Evolutionary conservation across 2,329 filamentous ascomycete genomes (phyloP), one percentile per base, ranked within the genome.

Genomic region (Aspergillus chevalieri): DNA sequence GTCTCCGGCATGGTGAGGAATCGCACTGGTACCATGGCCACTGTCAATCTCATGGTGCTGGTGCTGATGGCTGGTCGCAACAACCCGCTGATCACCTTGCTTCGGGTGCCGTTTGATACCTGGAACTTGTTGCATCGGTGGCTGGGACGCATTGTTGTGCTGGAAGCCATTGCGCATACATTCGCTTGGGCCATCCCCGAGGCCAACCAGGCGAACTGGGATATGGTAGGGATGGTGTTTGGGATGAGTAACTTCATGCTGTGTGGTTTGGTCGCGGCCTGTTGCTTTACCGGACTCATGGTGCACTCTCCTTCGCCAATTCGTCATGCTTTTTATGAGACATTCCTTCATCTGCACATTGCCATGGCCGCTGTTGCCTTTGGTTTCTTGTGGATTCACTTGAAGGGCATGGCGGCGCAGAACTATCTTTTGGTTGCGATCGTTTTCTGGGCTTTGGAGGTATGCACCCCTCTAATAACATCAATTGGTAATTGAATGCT

Each of bases 301-400:
- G 62, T 95, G 46, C 75, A 85, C 24, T 85, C 89, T 8, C 74
- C 87, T 47, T 92, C 89, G 2, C 86, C 90, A 0, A 65, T 98
- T 46, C 85, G 93, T 53, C 92, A 96, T 69, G 90, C 91, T 36
- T 96, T 95, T 67, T 98, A 98, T 74, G 93, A 98, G 73, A 94
- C 89, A 1, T 98, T 98, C 73, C 79, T 97, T 60, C 89, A 87
- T 65, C 71, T 86, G 26, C 93, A 97, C 72, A 90, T 95, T 58
- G 68, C 87, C 34, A 73, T 95, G 46, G 89, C 85, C 36, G 68
- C 85, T 33, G 64, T 88, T 47, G 74, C 77, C 44, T 80, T 96
- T 46, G 75, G 81, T 49, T 85, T 84, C 61, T 83, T 91, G 7
- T 93, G 85, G 79, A 74, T 91, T 34, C 93, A 97, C 73, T 83